phyloP scores from a whole-genome alignment of 345 rosid genomes.

The Populus pruinosa region DNA sequence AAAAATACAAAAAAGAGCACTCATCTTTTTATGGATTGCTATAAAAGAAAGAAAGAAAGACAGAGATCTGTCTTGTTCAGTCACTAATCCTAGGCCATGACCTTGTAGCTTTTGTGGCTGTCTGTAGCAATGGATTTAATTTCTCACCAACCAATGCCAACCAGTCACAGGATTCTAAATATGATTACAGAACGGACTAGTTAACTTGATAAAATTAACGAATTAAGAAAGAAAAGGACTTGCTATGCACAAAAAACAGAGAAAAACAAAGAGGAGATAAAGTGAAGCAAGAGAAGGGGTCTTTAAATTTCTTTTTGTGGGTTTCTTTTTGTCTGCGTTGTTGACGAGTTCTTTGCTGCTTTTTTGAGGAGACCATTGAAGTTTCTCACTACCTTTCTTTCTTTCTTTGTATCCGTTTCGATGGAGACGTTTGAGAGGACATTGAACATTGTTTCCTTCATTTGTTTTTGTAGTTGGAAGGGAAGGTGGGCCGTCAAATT shows the following conservation, averaged over 20 bases:
- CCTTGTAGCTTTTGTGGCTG: background rate
- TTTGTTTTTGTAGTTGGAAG: background rate
- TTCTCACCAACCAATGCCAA: slow-evolving; percentile 37
- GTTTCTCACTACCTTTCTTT: no score
- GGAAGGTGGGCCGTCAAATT: background rate
- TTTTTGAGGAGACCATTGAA: slow-evolving; percentile 19
- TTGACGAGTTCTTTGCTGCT: slow-evolving; percentile 23
- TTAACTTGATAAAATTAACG: background rate
- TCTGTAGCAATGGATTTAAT: slow-evolving; percentile 34
- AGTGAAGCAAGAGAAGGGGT: background rate
- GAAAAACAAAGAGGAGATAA: background rate
- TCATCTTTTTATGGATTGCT: background rate
- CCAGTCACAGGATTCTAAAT: background rate
- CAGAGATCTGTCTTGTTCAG: slow-evolving; percentile 20
- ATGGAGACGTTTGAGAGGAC: slow-evolving; percentile 19
- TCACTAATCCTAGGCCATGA: slow-evolving; percentile 13
- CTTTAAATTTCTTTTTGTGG: slow-evolving; percentile 2
- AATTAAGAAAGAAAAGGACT: background rate
- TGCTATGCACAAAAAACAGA: background rate
- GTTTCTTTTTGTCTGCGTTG: slow-evolving; percentile 15
- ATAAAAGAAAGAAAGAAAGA: background rate
- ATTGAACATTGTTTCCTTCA: background rate
- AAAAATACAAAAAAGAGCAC: background rate
- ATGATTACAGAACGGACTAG: background rate
- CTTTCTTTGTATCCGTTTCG: slow-evolving; percentile 30